Percentiles rank a stretch among this genome's conserved stretches.
Conservation (phyloP, 2,329 filamentous ascomycete species). For the Pseudonectria foliicola region DNA sequence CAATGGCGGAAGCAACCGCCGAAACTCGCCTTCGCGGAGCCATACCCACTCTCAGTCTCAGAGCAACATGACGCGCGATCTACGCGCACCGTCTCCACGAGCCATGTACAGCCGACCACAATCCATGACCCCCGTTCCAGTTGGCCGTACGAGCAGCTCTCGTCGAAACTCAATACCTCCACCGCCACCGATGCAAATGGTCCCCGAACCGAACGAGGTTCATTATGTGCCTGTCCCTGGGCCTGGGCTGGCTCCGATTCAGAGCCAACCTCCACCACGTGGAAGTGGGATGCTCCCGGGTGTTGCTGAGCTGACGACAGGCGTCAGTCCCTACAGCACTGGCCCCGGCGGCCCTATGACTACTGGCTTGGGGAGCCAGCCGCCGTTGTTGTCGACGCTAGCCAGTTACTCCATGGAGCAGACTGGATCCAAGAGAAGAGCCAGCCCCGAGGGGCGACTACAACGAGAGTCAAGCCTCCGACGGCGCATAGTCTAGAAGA, state of each 20-base stretch:
- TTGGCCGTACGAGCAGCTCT: conserved; percentile 30
- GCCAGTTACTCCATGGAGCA: conserved; percentile 31
- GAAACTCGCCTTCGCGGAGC: conserved; percentile 30
- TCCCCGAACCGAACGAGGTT: conserved; percentile 24
- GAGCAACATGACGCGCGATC: conserved; percentile 37
- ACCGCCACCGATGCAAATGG: conserved; percentile 23
- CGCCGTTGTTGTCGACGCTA: conserved; percentile 27
- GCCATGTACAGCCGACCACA: conserved; percentile 32
- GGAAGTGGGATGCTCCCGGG: conserved; percentile 48
- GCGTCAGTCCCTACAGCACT: conserved; percentile 54
- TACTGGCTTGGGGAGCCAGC: conserved; percentile 29
- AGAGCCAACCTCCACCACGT: conserved; percentile 32
- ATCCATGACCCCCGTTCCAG: conserved; percentile 24
- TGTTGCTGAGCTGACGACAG: conserved; percentile 57
- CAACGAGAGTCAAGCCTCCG: conserved; percentile 40
- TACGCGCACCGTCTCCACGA: conserved; percentile 34
- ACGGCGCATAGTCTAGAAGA: conserved; percentile 24
- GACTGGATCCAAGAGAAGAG: conserved; percentile 43
- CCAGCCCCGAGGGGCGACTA: conserved; percentile 38
- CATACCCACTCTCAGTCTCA: conserved; percentile 41
- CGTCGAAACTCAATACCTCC: conserved; percentile 35
- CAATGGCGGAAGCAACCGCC: conserved; percentile 33
- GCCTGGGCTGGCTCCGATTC: conserved; percentile 47
- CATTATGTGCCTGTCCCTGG: conserved; percentile 27
- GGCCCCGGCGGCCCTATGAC: conserved; percentile 32